A percentile compares a stretch with the other conserved stretches of the same genome.
phyloP scores from a whole-genome alignment of 345 rosid species.

The Arabidopsis suecica region DNA sequence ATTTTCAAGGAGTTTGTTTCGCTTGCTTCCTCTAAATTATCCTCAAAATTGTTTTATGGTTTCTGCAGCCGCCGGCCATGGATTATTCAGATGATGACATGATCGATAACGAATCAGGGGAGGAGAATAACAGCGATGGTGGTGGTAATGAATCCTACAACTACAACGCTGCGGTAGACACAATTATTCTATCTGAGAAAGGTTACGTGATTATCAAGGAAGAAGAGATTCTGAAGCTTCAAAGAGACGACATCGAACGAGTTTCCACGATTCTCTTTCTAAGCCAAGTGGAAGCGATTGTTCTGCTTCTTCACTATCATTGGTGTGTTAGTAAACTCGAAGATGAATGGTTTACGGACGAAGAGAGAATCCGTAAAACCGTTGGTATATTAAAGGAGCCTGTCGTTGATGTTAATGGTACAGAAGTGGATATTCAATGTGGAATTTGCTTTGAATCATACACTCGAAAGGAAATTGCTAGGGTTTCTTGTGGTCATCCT shows the following conservation, averaged over 20 bases:
- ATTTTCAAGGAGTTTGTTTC: neutral
- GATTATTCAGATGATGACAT: constrained; percentile 52
- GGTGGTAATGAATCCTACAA: constrained; percentile 25
- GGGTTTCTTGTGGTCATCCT: constrained; percentile 92
- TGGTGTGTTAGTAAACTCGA: constrained; percentile 76
- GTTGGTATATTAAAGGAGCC: constrained; percentile 73
- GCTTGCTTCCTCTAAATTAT: neutral
- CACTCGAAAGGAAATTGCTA: constrained; percentile 41
- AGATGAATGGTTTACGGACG: constrained; percentile 92
- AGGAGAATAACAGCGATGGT: no score
- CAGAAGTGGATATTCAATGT: constrained; percentile 57
- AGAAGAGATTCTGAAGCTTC: constrained; percentile 61
- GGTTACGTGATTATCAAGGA: constrained; percentile 64
- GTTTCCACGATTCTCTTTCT: constrained; percentile 75
- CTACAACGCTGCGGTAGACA: constrained; percentile 53
- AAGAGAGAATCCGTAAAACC: constrained; percentile 60
- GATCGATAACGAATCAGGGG: no score
- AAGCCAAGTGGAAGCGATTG: constrained; percentile 55
- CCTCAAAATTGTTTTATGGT: neutral
- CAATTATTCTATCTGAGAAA: constrained; percentile 50
- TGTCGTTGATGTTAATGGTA: constrained; percentile 40
- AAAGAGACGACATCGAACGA: constrained; percentile 68
- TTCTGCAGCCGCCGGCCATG: constrained; percentile 44
- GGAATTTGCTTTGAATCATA: constrained; percentile 79
- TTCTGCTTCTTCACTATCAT: constrained; percentile 64